Evolutionary conservation across 2,329 filamentous ascomycete genomes (phyloP).

Genomic region (Penicillium concentricum): DNA sequence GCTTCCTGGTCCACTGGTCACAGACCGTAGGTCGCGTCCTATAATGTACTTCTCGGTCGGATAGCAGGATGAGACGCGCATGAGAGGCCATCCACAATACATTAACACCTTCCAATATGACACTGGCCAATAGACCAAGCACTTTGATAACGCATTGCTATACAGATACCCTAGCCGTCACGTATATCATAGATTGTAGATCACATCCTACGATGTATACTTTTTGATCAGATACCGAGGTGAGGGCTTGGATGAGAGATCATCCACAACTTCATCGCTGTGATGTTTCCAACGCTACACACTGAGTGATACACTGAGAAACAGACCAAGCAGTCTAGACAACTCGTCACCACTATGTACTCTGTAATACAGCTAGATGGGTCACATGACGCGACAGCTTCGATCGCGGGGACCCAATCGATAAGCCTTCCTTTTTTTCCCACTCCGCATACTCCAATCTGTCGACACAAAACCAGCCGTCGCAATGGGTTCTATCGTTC

Average conservation of each 20-base stretch:
- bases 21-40: too few species aligned
- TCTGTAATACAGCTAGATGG: neutral
- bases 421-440: constrained; percentile 21
- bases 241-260: too few species aligned
- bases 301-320: neutral
- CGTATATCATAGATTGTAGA: neutral
- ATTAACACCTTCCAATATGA: too few species aligned
- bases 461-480: neutral
- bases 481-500: constrained; percentile 77
- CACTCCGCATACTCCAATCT: neutral
- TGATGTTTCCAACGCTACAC: neutral
- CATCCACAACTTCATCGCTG: neutral
- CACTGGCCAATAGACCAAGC: neutral
- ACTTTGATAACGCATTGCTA: neutral
- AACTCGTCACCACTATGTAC: neutral
- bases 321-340: neutral
- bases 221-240: neutral
- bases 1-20: too few species aligned
- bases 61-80: too few species aligned
- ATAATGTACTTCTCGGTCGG: too few species aligned
- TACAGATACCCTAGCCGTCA: neutral
- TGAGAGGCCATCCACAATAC: too few species aligned
- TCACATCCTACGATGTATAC: neutral
- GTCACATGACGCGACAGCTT: constrained; percentile 14
- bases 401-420: constrained; percentile 16